Conservation (phyloP, 1,284 basidiomycete genomes). For the Tilletia setariae region DNA sequence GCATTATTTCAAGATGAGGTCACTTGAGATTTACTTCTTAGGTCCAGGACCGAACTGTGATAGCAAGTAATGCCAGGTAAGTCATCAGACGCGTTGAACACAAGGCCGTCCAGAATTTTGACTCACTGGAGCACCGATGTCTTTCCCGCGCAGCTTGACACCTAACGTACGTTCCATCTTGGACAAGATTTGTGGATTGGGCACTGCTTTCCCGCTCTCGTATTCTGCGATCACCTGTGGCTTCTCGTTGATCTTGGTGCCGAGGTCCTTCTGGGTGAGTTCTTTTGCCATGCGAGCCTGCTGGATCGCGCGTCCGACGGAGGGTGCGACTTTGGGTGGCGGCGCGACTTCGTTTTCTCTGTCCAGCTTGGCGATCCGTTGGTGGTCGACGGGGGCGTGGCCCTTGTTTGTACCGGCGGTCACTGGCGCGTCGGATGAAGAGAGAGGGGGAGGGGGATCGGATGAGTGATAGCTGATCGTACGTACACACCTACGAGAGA, state of each 20-base stretch:
- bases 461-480: neutral
- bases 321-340: slow-evolving; percentile 74
- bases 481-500: neutral
- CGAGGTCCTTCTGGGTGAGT: slow-evolving; percentile 88
- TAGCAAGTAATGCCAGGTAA: neutral
- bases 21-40: neutral
- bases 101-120: too few species aligned
- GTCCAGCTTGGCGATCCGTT: slow-evolving; percentile 50
- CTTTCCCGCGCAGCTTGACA: slow-evolving; percentile 81
- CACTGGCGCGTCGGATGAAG: slow-evolving; percentile 16
- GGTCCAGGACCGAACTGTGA: neutral
- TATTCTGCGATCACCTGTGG: slow-evolving; percentile 83
- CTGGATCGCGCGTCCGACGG: slow-evolving; percentile 82
- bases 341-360: slow-evolving; percentile 83
- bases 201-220: slow-evolving; percentile 76
- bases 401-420: slow-evolving; percentile 49
- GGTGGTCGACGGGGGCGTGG: slow-evolving; percentile 47
- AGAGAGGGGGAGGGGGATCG: neutral
- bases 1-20: neutral
- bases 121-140: slow-evolving; percentile 17
- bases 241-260: slow-evolving; percentile 87
- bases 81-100: too few species aligned
- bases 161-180: slow-evolving; percentile 87
- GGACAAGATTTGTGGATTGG: slow-evolving; percentile 80
- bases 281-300: slow-evolving; percentile 73